These are phyloP conservation scores for Lyophyllum atratum DNA, from an alignment of 768 basidiomycete species.

Conservation along the genomic window DNA sequence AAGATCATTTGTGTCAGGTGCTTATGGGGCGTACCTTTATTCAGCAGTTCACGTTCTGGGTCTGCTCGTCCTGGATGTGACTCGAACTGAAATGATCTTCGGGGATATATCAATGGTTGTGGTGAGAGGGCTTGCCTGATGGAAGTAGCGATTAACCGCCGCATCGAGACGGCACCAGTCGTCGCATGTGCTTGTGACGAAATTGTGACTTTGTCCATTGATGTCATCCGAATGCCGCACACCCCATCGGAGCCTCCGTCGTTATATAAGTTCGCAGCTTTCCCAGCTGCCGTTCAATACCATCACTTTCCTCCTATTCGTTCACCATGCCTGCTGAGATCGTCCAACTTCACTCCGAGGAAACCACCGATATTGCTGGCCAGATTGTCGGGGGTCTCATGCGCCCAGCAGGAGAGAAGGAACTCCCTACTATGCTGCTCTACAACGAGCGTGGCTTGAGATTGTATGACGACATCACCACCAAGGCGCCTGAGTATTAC, in stretches of 20 bases:
- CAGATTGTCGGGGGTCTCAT: slow-evolving; percentile 58
- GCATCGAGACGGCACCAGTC: neutral
- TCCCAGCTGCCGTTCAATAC: neutral
- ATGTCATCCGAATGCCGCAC: slow-evolving; percentile 11
- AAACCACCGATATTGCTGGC: slow-evolving; percentile 39
- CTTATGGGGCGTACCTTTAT: neutral
- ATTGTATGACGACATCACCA: slow-evolving; percentile 86
- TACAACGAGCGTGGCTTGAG: slow-evolving; percentile 87
- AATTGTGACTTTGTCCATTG: slow-evolving; percentile 4
- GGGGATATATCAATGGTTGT: neutral
- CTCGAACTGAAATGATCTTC: neutral
- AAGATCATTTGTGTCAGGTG: slow-evolving; percentile 9
- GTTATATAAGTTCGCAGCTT: slow-evolving; percentile 5
- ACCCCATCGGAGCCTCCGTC: neutral
- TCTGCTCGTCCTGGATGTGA: neutral
- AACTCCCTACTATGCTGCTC: slow-evolving; percentile 79
- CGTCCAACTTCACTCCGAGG: slow-evolving; percentile 46
- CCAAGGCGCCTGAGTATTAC: slow-evolving; percentile 82
- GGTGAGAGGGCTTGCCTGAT: neutral
- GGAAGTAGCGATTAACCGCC: neutral
- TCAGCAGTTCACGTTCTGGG: neutral
- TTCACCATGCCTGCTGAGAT: slow-evolving; percentile 47
- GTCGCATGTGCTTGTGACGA: neutral
- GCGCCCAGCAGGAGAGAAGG: slow-evolving; percentile 54
- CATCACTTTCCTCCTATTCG: neutral